Base-by-base conservation (phyloP, 176 grass and related monocot species). In the Bromus sterilis region DNA sequence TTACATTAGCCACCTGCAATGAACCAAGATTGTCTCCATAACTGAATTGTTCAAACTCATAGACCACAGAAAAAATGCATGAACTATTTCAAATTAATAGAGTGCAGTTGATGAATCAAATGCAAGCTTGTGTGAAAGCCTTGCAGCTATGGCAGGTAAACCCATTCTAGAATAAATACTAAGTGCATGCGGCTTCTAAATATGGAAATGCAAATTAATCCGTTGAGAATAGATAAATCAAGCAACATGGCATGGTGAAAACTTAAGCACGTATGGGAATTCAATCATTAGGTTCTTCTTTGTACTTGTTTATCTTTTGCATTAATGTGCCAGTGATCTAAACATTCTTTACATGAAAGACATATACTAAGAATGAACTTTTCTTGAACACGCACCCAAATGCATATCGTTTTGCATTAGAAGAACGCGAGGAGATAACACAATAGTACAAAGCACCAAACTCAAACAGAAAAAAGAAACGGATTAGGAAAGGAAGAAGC, bases 1-100 rank as follows among this genome's bases (percentile, higher is more conserved):
- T 35, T 12, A 62, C 75, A 68, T 88, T 86, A 66, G 42, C 35
- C 36, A 86, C 82, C 91, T 94, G 91, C 66, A 80, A 91, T 73
- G 7, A 57, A 80, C 25, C 61, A 80, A 66, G 16, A 66, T 32
- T 64, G 16, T 71, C 16, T 18, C 13, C 16, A 8, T 89, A 66
- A 86, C n/a, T 89, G 12, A 6, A 78, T 30, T 72, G 20, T 57
- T 82, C 65, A 48, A 25, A 80, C 49, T 39, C 11, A 13, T 20
- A 64, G 20, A 44, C 7, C 10, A 39, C 29, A 30, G 5, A 73
- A 78, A 40, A 13, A 21, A 78, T 42, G 28, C 20, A 43, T 34
- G 31, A 79, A 58, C 28, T 28, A 14, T 59, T 61, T 46, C 36
- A 43, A 24, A 74, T 51, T 63, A 82, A 62, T 24, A 61, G 26